Percentiles rank a stretch among this genome's conserved stretches.
Evolutionary conservation across 768 basidiomycete genomes (phyloP).

Genomic region (Stropharia rugosoannulata): DNA sequence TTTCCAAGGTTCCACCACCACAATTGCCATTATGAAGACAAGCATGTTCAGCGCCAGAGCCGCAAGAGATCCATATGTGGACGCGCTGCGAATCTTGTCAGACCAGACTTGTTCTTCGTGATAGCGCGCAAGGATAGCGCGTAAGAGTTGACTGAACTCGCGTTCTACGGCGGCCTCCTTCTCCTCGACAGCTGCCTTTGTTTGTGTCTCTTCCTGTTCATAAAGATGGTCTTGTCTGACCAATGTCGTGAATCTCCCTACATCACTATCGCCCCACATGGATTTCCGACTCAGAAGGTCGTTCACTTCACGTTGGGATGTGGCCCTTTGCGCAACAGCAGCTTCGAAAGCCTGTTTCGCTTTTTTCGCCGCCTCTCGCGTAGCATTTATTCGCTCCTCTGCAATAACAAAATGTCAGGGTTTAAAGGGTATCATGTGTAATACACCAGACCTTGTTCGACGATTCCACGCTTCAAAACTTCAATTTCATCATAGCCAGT

Average conservation of each 20-base stretch:
- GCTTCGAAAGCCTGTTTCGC: constrained; percentile 78
- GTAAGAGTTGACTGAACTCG: constrained; percentile 87
- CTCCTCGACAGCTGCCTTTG: constrained; percentile 65
- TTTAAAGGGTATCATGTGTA: not conserved
- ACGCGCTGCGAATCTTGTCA: constrained; percentile 95
- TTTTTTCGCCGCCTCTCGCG: constrained; percentile 63
- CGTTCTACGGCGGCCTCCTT: constrained; percentile 82
- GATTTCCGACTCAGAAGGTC: constrained; percentile 93
- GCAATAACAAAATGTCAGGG: constrained; percentile 1
- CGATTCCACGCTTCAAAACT: constrained; percentile 72
- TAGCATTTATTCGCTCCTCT: constrained; percentile 75
- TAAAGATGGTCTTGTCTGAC: constrained; percentile 88
- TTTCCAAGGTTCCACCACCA: constrained; percentile 97
- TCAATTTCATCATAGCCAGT: constrained; percentile 95
- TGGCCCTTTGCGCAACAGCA: constrained; percentile 77
- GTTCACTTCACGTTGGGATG: constrained; percentile 94
- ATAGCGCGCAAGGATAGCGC: constrained; percentile 85
- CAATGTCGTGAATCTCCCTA: constrained; percentile 83
- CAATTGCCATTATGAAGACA: constrained; percentile 87
- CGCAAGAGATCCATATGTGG: constrained; percentile 88
- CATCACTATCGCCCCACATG: constrained; percentile 88
- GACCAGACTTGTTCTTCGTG: constrained; percentile 99
- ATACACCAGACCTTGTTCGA: constrained; percentile 67
- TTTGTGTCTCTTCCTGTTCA: constrained; percentile 73
- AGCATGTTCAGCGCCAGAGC: constrained; percentile 86